Evolutionary conservation across 805 yeast species (phyloP), one percentile per base, ranked within the genome.

Genomic region (Candida sanyiensis): DNA sequence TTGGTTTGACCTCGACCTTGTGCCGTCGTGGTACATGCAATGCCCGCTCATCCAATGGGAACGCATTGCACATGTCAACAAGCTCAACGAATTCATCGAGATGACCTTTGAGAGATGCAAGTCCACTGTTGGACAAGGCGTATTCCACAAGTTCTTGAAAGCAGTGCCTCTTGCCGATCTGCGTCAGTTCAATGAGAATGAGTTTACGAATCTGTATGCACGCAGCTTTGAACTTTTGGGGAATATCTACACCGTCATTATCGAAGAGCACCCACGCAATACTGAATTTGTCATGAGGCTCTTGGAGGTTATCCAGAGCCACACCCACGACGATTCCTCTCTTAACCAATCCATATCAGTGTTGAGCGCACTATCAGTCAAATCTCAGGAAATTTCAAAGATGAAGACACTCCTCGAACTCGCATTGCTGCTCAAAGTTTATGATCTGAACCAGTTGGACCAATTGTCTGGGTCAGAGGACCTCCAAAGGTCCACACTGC

Each of bases 71-170:
- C 11, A 21, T 12, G 25, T 35, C 15, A 39, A 39, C 26, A 31
- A 31, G 9, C 20, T 39, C 26, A 30, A 39, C 23, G 43, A 39
- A 22, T 39, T 39, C n/a, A 34, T 34, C 12, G 39, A 39, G 13
- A 6, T 31, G 17, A 18, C 28, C 1, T 17, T 11, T 2, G 43
- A 39, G 20, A 39, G 39, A 26, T 35, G 39, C 12, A 32, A 35
- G 11, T 19, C 21, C 10, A 26, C 36, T n/a, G 36, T 39, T 9
- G 36, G 36, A 13, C 21, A 27, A 9, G 37, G 37, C 5, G 29
- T 31, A 5, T 39, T 39, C 11, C 15, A 24, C 8, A 12, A 31
- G 7, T 31, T 31, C n/a, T 18, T 39, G 26, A 26, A 31, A 13
- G 26, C 15, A 8, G 30, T 35, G 3, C 18, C 33, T 11, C n/a